A percentile compares a stretch with the other conserved stretches of the same genome.
Evolutionary conservation across 2,329 filamentous ascomycete species (phyloP).

Genomic region (Xylariaceae sp.): DNA sequence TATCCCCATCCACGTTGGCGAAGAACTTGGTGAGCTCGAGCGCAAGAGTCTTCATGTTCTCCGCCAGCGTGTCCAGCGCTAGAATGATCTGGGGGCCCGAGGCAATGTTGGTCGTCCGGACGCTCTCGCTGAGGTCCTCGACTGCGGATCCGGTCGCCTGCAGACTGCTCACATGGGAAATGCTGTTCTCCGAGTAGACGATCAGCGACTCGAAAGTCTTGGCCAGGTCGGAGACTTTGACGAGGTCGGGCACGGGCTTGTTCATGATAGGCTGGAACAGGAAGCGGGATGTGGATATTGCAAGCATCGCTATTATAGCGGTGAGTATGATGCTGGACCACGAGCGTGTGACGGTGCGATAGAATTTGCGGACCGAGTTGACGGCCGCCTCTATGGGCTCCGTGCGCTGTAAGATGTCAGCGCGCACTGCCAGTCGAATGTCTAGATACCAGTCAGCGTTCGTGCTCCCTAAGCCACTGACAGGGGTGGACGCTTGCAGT

Average conservation of each 20-base stretch:
- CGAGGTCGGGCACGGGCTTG: conserved; percentile 71
- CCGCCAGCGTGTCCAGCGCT: conserved; percentile 79
- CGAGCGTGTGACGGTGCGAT: conserved; percentile 60
- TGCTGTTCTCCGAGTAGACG: conserved; percentile 87
- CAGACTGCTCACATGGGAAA: conserved; percentile 77
- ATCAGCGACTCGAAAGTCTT: conserved; percentile 92
- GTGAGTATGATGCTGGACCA: conserved; percentile 63
- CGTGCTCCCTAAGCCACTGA: background rate
- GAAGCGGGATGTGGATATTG: conserved; percentile 58
- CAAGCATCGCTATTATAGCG: conserved; percentile 55
- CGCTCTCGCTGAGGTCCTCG: conserved; percentile 89
- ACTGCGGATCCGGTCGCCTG: conserved; percentile 90
- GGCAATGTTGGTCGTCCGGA: conserved; percentile 84
- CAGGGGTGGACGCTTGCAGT: conserved; percentile 39
- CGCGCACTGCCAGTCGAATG: conserved; percentile 80
- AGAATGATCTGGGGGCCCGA: conserved; percentile 80
- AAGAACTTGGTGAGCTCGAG: conserved; percentile 89
- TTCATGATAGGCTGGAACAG: conserved; percentile 63
- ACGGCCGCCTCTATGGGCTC: conserved; percentile 75
- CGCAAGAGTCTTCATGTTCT: conserved; percentile 77
- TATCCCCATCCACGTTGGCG: conserved; percentile 85
- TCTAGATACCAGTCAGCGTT: conserved; percentile 45
- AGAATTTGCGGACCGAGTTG: conserved; percentile 54
- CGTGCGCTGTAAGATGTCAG: conserved; percentile 81
- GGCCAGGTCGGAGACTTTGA: conserved; percentile 84